Evolutionary conservation across 2,329 filamentous ascomycete species (phyloP), one percentile per base, ranked within the genome.

Genomic region (Echinosphaeria canescens): DNA sequence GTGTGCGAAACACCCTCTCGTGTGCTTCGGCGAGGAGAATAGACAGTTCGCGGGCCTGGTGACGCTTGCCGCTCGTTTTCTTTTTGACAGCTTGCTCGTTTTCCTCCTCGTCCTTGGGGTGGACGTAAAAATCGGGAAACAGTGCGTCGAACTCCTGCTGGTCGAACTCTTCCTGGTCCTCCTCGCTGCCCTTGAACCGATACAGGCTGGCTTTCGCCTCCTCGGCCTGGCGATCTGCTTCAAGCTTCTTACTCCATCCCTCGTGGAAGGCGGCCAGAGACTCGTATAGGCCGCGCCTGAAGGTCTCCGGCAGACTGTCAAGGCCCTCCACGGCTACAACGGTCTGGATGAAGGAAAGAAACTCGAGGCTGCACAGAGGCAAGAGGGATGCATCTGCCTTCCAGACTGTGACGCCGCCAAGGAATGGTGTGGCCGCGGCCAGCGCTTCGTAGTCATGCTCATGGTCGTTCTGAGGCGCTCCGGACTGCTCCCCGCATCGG

Each of bases 231-330:
- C 80, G 75, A 34, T 93, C 84, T 13, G 68, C 57, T 28, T 74
- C 64, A 3, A 92, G 62, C 41, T 75, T 74, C 27, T 65, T 62
- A 36, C 68, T 78, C 84, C 85, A 98, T 27, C 82, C 62, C 11
- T 68, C 52, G 40, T 84, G 91, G 39, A 90, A 73, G 11, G 54
- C 56, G 27, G 76, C 65, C 32, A 93, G 69, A 12, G 70, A 60
- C 35, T 64, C 59, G 29, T 75, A 70, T 2, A 85, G 46, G 7
- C 59, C 47, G 15, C 62, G 53, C 14, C 67, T 59, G 10, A 57
- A 44, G 26, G 46, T 36, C 3, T 39, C 30, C 23, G 51, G 36
- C 27, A 66, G 43, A 32, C 46, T 45, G 22, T 46, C 35, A 1
- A 54, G 28, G 0, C 56, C 57, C 30, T 72, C 57, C 4, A 67